A percentile compares a stretch with the other conserved stretches of the same genome.
These are phyloP conservation scores for Quercus alba DNA, from an alignment of 306 rosid genomes.

Conservation along the genomic window DNA sequence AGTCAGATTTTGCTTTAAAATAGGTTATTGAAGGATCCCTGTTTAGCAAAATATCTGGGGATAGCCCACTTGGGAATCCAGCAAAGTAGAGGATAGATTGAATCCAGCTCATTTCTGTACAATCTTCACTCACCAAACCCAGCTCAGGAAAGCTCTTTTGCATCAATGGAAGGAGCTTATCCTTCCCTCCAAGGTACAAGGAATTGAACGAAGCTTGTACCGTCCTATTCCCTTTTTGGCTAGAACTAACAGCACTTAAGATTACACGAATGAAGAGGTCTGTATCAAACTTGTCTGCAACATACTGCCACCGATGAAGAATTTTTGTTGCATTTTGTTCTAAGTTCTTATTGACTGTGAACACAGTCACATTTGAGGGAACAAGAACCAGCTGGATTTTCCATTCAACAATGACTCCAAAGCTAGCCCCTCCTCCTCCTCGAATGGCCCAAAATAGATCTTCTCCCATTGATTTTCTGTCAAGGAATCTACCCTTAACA, in stretches of 20 bases:
- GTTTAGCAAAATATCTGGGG: constrained; percentile 22
- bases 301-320: constrained; percentile 14
- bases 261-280: constrained; percentile 9
- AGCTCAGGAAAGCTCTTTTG: constrained; percentile 13
- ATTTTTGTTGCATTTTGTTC: constrained; percentile 20
- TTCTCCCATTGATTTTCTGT: constrained; percentile 25
- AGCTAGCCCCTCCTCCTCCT: constrained; percentile 29
- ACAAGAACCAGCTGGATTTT: constrained; percentile 9
- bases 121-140: background rate
- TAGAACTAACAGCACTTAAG: background rate
- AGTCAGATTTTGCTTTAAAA: constrained; percentile 36
- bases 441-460: constrained; percentile 22
- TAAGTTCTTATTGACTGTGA: constrained; percentile 2
- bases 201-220: constrained; percentile 10
- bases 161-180: constrained; percentile 18
- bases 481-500: background rate
- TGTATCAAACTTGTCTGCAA: constrained; percentile 1
- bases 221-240: constrained; percentile 1
- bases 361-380: constrained; percentile 20
- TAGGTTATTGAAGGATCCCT: background rate
- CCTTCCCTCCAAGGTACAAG: constrained; percentile 15
- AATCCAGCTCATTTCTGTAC: constrained; percentile 27
- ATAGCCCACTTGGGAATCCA: background rate
- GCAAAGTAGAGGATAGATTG: constrained; percentile 18
- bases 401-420: constrained; percentile 18